These are phyloP conservation scores for Trametes elegans DNA, from an alignment of 768 basidiomycete genomes.

Conservation along the genomic window DNA sequence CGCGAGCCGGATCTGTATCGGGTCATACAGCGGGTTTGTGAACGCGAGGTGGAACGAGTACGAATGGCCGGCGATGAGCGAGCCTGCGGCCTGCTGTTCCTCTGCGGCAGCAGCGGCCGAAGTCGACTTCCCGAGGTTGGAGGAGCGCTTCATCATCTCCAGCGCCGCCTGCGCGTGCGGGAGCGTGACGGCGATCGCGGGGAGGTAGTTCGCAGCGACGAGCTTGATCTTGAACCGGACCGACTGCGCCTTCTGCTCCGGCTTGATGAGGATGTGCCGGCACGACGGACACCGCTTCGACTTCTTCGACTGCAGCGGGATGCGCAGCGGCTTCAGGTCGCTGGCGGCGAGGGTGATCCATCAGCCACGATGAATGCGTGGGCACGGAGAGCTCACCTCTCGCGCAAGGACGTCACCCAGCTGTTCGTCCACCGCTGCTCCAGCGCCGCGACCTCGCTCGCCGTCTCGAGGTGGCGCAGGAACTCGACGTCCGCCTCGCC, in stretches of 20 bases:
- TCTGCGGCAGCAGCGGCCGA: constrained; percentile 19
- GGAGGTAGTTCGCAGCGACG: constrained; percentile 92
- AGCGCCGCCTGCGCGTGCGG: constrained; percentile 50
- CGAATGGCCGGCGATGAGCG: constrained; percentile 71
- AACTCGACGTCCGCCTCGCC: constrained; percentile 71
- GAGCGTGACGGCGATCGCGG: constrained; percentile 72
- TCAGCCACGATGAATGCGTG: background rate
- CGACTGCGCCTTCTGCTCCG: constrained; percentile 94
- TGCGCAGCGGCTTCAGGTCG: constrained; percentile 82
- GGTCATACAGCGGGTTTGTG: constrained; percentile 95
- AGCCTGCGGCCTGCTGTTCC: constrained; percentile 27
- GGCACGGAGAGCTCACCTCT: constrained; percentile 48
- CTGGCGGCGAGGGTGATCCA: constrained; percentile 38
- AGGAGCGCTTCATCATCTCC: constrained; percentile 34
- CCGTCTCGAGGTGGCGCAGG: constrained; percentile 59
- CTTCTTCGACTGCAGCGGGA: constrained; percentile 89
- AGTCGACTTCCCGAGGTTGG: constrained; percentile 39
- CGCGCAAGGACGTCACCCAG: constrained; percentile 68
- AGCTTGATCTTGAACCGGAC: constrained; percentile 97
- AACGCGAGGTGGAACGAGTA: constrained; percentile 89
- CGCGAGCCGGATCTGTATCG: constrained; percentile 86
- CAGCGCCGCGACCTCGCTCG: constrained; percentile 62
- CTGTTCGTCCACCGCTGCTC: constrained; percentile 82
- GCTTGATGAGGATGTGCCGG: constrained; percentile 96
- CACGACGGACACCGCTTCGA: constrained; percentile 95